Base-by-base conservation (phyloP, 352 stramenopile genomes). In the Phytophthora citrophthora region DNA sequence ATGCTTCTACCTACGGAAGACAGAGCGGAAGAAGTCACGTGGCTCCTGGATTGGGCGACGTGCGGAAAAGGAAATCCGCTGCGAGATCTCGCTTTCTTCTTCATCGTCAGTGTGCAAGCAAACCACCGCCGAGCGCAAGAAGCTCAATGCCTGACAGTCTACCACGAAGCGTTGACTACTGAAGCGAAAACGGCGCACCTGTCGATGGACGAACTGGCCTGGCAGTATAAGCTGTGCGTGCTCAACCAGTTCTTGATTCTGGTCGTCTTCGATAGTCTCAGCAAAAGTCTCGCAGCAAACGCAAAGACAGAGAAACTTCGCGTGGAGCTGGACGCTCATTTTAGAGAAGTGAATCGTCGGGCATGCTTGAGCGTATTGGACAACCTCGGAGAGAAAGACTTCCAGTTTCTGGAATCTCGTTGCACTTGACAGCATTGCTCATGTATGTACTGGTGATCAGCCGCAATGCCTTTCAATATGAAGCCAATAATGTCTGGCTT, bases 241-340 rank as follows among this genome's bases (percentile, higher is more conserved):
- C 67, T 94, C 11, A 94, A 94, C 58, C 86, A 94, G 61, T 92
- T 94, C 44, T 48, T 91, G 27, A 94, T 92, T 54, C 78, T 94
- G 44, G 86, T 87, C 20, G 83, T 91, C 27, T 93, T 86, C 70
- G 84, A 94, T 67, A 77, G 63, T 39, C 74, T 93, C 43, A 94
- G 77, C 73, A 93, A 93, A 61, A 82, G 84, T 31, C 78, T 94
- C 41, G 84, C 81, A n/a, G 68, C 70, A 12, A 91, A 89, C 59
- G 86, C 83, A 41, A 88, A 86, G 60, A 83, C 72, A 7, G 74
- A 88, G 41, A 88, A 81, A 55, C 69, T 92, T 23, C 83, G 79
- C 8, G 52, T 68, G 16, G 74, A 88, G 52, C 64, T 94, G 45
- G 70, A 90, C 50, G 66, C 62, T 4, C 82, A 92, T 54, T 94